Base-by-base conservation (phyloP, 345 rosid species). In the Euphorbia peplus region DNA sequence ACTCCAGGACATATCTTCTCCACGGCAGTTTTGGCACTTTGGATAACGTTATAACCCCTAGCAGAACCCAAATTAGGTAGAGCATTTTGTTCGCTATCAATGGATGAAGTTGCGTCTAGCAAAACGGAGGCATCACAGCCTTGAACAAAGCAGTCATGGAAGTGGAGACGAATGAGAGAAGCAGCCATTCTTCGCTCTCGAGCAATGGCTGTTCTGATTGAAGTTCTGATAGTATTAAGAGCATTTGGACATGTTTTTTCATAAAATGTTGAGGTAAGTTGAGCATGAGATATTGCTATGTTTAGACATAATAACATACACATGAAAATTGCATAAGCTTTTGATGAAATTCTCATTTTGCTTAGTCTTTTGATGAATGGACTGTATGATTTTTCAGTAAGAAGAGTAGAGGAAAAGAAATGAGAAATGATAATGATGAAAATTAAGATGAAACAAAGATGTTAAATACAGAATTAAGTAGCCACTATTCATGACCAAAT, bases 1-100 rank as follows among this genome's bases (percentile, higher is more conserved):
- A 62, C 54, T 11, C 74, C 68, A n/a, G 73, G 74, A 39, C 74
- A 70, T 18, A 70, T 63, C 54, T 58, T 70, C 52, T 70, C 74
- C 12, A 62, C 74, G 10, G 18, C 41, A 25, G 53, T 1, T 51
- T 70, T 70, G 16, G 74, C 74, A 6, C 25, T 62, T 0, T 62
- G 62, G 3, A 70, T 70, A 1, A 70, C 55, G 10, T 63, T 19
- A 25, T 62, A 70, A 8, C 74, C 74, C 52, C 64, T 60, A 0
- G 64, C 64, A 16, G 64, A 60, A 0, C 35, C 16, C 16, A n/a
- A 10, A 12, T 37, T 60, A 2, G 64, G 64, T 1, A 60, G 0
- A 3, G 64, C 48, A 1, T 24, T 35, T 4, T 8, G 26, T 60
- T 60, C 64, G 13, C 64, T 60, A 0, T 35, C 47, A 14, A 60